Evolutionary conservation across 768 basidiomycete genomes (phyloP).

Genomic region (Royoungia palumana): DNA sequence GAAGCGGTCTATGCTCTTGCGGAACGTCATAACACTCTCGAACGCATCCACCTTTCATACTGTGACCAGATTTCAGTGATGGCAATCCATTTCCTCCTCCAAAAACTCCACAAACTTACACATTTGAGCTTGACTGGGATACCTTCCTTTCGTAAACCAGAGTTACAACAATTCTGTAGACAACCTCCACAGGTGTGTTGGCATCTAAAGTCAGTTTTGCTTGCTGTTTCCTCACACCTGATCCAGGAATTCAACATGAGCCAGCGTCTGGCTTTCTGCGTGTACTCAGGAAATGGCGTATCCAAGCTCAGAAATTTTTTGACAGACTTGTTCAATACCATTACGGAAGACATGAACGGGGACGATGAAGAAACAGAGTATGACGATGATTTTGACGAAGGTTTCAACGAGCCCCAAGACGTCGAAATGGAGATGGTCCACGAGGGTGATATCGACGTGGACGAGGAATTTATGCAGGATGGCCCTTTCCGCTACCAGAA

Average conservation of each 20-base stretch:
- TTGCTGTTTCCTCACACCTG: conserved; percentile 1
- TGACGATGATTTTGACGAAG: conserved; percentile 44
- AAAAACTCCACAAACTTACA: conserved; percentile 84
- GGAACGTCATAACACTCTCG: conserved; percentile 80
- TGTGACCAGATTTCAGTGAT: conserved; percentile 93
- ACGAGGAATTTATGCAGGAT: conserved; percentile 42
- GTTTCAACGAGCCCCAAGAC: conserved; percentile 30
- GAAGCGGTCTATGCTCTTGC: conserved; percentile 87
- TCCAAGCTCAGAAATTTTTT: conserved; percentile 76
- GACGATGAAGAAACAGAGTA: conserved; percentile 67
- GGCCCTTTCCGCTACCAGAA: conserved; percentile 27
- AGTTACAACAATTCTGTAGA: conserved; percentile 87
- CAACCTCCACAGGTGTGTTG: conserved; percentile 74
- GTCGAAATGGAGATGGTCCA: conserved; percentile 35
- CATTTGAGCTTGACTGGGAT: conserved; percentile 99
- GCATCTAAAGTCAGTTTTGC: not conserved
- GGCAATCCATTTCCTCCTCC: conserved; percentile 87
- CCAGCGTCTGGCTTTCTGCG: conserved; percentile 90
- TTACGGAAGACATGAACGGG: conserved; percentile 65
- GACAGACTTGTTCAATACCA: conserved; percentile 69
- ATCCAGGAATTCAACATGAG: conserved; percentile 84
- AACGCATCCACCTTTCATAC: conserved; percentile 95
- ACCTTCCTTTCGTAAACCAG: conserved; percentile 78
- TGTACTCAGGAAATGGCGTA: conserved; percentile 93
- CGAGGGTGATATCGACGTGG: conserved; percentile 41